A percentile compares a stretch with the other conserved stretches of the same genome.
These are phyloP conservation scores for Phytophthora sp. DNA, from an alignment of 352 stramenopile genomes.

Conservation along the genomic window DNA sequence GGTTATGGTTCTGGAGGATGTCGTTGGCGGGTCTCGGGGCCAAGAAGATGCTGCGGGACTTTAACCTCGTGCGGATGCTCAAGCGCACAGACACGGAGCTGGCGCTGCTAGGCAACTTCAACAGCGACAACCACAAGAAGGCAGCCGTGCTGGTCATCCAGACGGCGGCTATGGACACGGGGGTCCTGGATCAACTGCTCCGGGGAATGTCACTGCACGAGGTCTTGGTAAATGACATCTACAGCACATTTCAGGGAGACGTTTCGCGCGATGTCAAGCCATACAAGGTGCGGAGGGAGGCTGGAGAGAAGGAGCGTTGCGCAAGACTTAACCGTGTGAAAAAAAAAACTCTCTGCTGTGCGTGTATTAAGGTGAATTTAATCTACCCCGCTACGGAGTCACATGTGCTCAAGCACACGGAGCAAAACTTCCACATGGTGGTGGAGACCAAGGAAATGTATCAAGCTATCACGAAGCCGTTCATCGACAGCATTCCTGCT, in stretches of 20 bases:
- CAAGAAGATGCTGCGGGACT: conserved; percentile 54
- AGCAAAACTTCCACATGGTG: conserved; percentile 85
- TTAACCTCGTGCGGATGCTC: conserved; percentile 70
- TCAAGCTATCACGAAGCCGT: conserved; percentile 70
- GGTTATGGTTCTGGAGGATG: not conserved
- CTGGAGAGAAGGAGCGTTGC: not conserved
- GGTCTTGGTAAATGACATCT: conserved; percentile 84
- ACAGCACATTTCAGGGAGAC: conserved; percentile 79
- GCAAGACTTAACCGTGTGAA: too few species aligned
- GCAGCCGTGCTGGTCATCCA: conserved; percentile 74
- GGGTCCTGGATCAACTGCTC: conserved; percentile 49
- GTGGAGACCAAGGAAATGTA: conserved; percentile 85
- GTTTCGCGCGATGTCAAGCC: conserved; percentile 69
- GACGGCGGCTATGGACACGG: conserved; percentile 61
- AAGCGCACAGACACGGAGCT: conserved; percentile 71
- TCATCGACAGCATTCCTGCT: conserved; percentile 74
- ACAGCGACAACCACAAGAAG: conserved; percentile 63
- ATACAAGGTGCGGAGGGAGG: conserved; percentile 57
- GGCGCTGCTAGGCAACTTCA: conserved; percentile 74
- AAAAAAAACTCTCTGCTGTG: too few species aligned
- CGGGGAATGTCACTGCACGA: conserved; percentile 64
- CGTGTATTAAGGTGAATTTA: conserved; percentile 69
- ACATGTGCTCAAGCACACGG: conserved; percentile 84
- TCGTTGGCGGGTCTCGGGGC: conserved; percentile 12
- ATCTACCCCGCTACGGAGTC: conserved; percentile 83